These are phyloP conservation scores for Kazachstania viticola DNA, from an alignment of 805 yeast species.

Conservation along the genomic window DNA sequence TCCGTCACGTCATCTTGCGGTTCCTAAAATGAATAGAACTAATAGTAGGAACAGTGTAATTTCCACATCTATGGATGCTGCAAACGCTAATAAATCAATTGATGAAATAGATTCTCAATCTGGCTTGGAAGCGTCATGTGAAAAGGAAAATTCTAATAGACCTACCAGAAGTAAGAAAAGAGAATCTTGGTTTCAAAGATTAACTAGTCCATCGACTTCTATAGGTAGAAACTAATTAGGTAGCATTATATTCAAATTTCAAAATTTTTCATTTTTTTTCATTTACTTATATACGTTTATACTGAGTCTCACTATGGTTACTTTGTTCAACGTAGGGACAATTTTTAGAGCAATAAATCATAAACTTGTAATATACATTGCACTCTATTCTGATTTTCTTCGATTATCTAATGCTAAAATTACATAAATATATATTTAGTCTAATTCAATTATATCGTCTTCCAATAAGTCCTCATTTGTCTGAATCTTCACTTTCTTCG, in stretches of 20 bases:
- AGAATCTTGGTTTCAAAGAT: conserved; percentile 36
- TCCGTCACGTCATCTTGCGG: conserved; percentile 3
- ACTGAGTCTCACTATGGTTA: no score
- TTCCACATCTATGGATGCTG: conserved; percentile 17
- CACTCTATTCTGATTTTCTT: no score
- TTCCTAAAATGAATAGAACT: conserved; percentile 11
- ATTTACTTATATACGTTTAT: no score
- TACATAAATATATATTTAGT: not conserved
- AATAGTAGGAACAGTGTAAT: conserved; percentile 15
- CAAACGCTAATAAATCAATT: conserved; percentile 11
- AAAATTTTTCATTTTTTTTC: no score
- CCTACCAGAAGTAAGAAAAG: conserved; percentile 22
- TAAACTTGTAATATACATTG: no score
- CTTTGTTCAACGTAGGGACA: no score
- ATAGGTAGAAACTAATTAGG: no score
- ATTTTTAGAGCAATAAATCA: no score
- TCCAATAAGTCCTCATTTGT: no score
- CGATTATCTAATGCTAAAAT: not conserved
- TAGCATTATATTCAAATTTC: no score
- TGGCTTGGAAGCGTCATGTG: not conserved
- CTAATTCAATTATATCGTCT: conserved; percentile 3
- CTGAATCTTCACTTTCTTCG: conserved; percentile 1
- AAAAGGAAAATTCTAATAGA: conserved; percentile 5
- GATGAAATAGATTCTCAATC: conserved; percentile 12
- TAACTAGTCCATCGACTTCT: no score